phyloP scores from a whole-genome alignment of 2,329 filamentous ascomycete species.

The Mycocentrospora acerina region DNA sequence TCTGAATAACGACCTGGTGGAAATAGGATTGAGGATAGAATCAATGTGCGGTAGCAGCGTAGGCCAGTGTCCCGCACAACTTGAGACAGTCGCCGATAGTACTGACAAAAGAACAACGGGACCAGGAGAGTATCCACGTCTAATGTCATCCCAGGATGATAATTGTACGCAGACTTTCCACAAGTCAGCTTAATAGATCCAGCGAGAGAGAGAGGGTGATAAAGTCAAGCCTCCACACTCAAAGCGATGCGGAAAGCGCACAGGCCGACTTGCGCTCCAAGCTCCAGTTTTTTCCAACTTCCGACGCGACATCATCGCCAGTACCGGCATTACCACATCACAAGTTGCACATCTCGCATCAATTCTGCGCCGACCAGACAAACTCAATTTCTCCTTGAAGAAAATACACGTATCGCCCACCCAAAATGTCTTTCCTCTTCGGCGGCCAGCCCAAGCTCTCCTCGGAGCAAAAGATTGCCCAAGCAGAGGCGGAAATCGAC shows the following conservation, averaged over 20 bases:
- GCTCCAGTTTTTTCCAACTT: slow-evolving; percentile 10
- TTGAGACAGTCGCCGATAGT: too few relatives aligned
- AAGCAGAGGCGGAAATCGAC: slow-evolving; percentile 95
- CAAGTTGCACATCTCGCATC: background rate
- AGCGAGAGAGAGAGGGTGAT: too few relatives aligned
- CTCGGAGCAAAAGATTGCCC: slow-evolving; percentile 95
- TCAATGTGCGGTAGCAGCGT: too few relatives aligned
- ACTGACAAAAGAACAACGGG: too few relatives aligned
- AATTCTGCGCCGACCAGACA: background rate
- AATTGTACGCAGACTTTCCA: too few relatives aligned
- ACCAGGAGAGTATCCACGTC: too few relatives aligned
- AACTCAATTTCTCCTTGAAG: background rate
- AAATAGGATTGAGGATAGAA: too few relatives aligned
- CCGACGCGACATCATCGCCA: slow-evolving; percentile 9
- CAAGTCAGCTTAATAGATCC: too few relatives aligned
- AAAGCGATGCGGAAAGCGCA: slow-evolving; percentile 1
- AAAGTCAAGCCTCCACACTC: too few relatives aligned
- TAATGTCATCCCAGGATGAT: too few relatives aligned
- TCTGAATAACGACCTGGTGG: too few relatives aligned
- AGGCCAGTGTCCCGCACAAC: too few relatives aligned
- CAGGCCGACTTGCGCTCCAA: slow-evolving; percentile 6
- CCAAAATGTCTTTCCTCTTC: slow-evolving; percentile 43
- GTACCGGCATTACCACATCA: background rate
- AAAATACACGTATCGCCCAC: background rate
- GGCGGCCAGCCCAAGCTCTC: slow-evolving; percentile 78